Evolutionary conservation across 2,329 filamentous ascomycete species (phyloP).

Genomic region (Sphaerulina vaccinii): DNA sequence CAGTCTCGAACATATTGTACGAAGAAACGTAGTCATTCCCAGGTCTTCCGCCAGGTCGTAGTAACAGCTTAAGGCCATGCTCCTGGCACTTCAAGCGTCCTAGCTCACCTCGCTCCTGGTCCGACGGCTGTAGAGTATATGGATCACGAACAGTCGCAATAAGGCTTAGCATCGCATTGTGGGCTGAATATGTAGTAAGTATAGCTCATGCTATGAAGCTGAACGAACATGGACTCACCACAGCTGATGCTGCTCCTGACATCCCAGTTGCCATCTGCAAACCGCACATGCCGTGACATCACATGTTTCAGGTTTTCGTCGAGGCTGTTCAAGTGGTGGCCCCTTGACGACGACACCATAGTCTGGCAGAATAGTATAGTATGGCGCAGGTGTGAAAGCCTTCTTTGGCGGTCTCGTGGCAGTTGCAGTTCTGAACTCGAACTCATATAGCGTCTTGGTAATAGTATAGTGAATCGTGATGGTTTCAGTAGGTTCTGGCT

Average conservation of each 20-base stretch:
- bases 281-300: constrained; percentile 22
- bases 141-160: constrained; percentile 20
- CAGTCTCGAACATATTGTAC: no score
- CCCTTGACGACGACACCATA: constrained; percentile 7
- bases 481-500: constrained; percentile 12
- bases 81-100: no score
- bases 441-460: constrained; percentile 20
- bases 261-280: constrained; percentile 18
- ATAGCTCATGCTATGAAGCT: neutral
- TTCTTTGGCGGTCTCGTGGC: neutral
- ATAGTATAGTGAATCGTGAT: constrained; percentile 17
- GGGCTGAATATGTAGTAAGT: constrained; percentile 11
- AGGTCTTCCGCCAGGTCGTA: no score
- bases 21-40: no score
- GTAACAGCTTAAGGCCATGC: no score
- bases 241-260: constrained; percentile 13
- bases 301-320: constrained; percentile 11
- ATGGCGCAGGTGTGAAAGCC: neutral
- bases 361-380: neutral
- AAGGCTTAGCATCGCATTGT: constrained; percentile 22
- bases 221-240: neutral
- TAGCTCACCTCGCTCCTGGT: no score
- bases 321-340: constrained; percentile 3
- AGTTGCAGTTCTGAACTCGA: constrained; percentile 19
- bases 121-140: no score